Percentiles rank a stretch among this genome's conserved stretches.
These are phyloP conservation scores for Cupressus sempervirens DNA, from an alignment of 75 land plant genomes.

Conservation along the genomic window DNA sequence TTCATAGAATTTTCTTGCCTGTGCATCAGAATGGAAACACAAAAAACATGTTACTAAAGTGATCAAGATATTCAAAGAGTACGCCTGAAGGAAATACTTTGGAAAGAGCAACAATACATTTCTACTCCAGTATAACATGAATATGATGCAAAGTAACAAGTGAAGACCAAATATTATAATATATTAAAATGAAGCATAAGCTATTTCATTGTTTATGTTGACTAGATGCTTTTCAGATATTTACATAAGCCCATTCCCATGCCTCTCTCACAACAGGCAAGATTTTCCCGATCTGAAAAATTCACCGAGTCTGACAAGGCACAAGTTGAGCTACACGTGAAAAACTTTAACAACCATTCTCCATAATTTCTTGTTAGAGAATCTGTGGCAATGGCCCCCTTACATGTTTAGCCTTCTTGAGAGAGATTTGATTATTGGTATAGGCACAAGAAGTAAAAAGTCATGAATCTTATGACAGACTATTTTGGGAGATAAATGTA, in stretches of 20 bases:
- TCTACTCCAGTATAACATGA: not conserved
- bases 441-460: not conserved
- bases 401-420: not conserved
- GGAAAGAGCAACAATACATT: not conserved
- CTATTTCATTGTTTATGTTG: not conserved
- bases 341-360: not conserved
- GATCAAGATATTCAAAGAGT: not conserved
- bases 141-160: not conserved
- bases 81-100: not conserved
- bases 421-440: no score
- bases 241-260: not conserved
- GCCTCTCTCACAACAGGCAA: not conserved
- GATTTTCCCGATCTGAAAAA: not conserved
- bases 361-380: not conserved
- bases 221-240: not conserved
- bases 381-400: no score
- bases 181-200: not conserved
- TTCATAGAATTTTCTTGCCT: constrained; percentile 97
- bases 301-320: not conserved
- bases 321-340: not conserved
- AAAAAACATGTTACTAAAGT: not conserved
- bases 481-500: not conserved
- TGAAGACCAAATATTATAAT: not conserved
- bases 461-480: not conserved
- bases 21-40: not conserved